phyloP scores from a whole-genome alignment of 2,329 filamentous ascomycete genomes.

The Cyphellophora attinorum region DNA sequence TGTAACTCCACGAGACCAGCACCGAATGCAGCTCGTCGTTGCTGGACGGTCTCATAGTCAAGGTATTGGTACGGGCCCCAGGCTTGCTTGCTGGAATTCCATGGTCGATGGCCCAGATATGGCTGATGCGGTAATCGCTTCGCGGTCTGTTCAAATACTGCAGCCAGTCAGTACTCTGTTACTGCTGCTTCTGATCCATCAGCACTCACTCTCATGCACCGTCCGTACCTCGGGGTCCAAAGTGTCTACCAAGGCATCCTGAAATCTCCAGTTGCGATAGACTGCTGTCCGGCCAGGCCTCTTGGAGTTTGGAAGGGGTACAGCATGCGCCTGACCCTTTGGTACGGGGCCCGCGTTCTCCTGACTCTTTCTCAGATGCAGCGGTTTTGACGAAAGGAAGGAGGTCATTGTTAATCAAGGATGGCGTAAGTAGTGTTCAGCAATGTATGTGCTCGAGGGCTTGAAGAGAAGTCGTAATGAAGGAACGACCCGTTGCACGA shows the following conservation, averaged over 20 bases:
- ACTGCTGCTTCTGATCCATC: too few relatives aligned
- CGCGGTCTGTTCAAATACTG: conserved; percentile 59
- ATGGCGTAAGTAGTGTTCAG: too few relatives aligned
- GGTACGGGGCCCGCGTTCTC: conserved; percentile 57
- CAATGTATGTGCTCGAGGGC: too few relatives aligned
- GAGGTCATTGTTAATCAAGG: conserved; percentile 31
- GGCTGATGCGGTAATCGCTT: conserved; percentile 28
- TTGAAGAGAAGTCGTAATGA: too few relatives aligned
- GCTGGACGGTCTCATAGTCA: conserved; percentile 68
- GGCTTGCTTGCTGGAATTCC: conserved; percentile 62
- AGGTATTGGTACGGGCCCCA: conserved; percentile 76
- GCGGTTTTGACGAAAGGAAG: conserved; percentile 22
- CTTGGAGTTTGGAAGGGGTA: conserved; percentile 67
- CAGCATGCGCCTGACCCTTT: conserved; percentile 65
- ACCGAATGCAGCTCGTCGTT: conserved; percentile 73
- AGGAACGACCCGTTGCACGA: too few relatives aligned
- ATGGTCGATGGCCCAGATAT: conserved; percentile 73
- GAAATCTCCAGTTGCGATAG: conserved; percentile 75
- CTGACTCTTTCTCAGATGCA: conserved; percentile 27
- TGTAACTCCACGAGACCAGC: conserved; percentile 78
- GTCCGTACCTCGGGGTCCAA: conserved; percentile 63
- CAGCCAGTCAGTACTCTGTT: background rate
- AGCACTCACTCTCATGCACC: conserved; percentile 56
- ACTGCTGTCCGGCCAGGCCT: conserved; percentile 61
- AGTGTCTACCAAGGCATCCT: conserved; percentile 61